Percentiles rank a stretch among this genome's conserved stretches.
Conservation (phyloP, 768 basidiomycete genomes). For the Mycena galopus region DNA sequence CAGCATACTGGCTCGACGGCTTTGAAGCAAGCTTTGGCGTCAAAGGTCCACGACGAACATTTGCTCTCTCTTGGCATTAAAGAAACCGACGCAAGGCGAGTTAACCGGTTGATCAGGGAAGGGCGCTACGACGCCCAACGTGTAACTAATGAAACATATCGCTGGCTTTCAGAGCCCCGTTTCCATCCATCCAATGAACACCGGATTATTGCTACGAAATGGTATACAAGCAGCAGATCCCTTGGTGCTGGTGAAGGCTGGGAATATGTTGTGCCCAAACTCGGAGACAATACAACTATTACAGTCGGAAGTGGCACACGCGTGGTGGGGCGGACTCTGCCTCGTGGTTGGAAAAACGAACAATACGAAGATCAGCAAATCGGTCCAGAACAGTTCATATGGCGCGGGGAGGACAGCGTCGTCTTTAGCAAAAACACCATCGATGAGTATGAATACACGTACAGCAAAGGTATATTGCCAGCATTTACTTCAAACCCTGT, state of each 20-base stretch:
- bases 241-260: conserved; percentile 82
- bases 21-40: conserved; percentile 50
- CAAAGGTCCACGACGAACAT: conserved; percentile 58
- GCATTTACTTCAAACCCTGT: neutral
- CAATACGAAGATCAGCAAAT: conserved; percentile 79
- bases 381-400: conserved; percentile 79
- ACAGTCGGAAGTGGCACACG: conserved; percentile 63
- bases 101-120: conserved; percentile 66
- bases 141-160: conserved; percentile 82
- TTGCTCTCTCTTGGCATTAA: conserved; percentile 62
- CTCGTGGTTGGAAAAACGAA: conserved; percentile 70
- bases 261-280: conserved; percentile 70
- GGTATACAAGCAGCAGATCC: conserved; percentile 76
- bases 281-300: conserved; percentile 49
- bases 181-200: conserved; percentile 78
- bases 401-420: conserved; percentile 67
- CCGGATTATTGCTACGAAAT: conserved; percentile 80
- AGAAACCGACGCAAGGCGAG: conserved; percentile 63
- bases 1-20: conserved; percentile 39
- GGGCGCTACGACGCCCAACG: conserved; percentile 62
- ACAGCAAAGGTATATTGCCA: conserved; percentile 70
- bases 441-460: conserved; percentile 64
- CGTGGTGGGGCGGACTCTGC: conserved; percentile 68
- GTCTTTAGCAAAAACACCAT: conserved; percentile 77
- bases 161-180: conserved; percentile 77